Evolutionary conservation across 2,329 filamentous ascomycete species (phyloP).

Genomic region (Aspergillus fischeri): DNA sequence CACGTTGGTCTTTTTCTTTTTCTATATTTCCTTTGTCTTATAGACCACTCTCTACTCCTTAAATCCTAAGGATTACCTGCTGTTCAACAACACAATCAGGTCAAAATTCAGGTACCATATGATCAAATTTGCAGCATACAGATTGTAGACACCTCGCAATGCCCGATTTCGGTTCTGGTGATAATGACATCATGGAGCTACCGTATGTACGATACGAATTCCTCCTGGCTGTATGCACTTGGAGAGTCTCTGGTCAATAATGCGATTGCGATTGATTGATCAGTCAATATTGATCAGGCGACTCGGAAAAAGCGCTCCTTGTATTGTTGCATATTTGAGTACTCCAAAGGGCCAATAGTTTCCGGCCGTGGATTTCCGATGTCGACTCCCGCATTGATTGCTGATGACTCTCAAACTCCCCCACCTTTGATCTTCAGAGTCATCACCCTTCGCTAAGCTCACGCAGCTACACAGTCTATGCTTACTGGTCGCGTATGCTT

Average conservation of each 20-base stretch:
- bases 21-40: slow-evolving; percentile 3
- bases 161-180: neutral
- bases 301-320: neutral
- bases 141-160: neutral
- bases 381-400: neutral
- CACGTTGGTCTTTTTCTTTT: slow-evolving; percentile 7
- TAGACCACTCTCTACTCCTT: slow-evolving; percentile 16
- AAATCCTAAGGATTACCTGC: neutral
- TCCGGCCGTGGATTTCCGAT: neutral
- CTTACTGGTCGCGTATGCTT: neutral
- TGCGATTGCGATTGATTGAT: neutral
- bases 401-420: neutral
- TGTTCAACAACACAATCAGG: neutral
- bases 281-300: neutral
- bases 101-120: neutral
- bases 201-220: neutral
- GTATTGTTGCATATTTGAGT: neutral
- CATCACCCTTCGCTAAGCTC: neutral
- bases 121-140: neutral
- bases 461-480: slow-evolving; percentile 1
- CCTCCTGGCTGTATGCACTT: neutral
- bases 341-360: neutral
- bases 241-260: neutral
- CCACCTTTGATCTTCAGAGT: neutral
- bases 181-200: neutral